Percentiles rank a stretch among this genome's conserved stretches.
Conservation (phyloP, 1,284 basidiomycete species). For the Kalmanozyma brasiliensis region DNA sequence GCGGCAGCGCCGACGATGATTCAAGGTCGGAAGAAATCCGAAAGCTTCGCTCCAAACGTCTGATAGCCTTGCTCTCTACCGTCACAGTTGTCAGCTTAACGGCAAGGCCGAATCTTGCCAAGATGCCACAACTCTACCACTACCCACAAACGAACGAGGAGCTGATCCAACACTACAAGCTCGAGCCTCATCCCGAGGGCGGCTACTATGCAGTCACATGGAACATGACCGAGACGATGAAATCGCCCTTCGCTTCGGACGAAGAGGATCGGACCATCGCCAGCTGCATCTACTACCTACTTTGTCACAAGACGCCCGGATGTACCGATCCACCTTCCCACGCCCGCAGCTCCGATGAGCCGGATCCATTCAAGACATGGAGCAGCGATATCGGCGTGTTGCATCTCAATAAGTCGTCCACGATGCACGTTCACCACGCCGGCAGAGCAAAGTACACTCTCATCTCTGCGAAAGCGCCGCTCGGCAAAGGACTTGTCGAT, state of each 20-base stretch:
- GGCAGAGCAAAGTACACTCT: slow-evolving; percentile 52
- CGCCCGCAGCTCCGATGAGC: slow-evolving; percentile 9
- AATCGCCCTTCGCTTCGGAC: slow-evolving; percentile 42
- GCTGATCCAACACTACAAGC: slow-evolving; percentile 39
- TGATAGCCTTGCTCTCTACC: neutral
- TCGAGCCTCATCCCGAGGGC: slow-evolving; percentile 49
- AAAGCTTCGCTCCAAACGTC: too few relatives aligned
- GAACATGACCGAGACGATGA: slow-evolving; percentile 23
- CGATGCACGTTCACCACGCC: slow-evolving; percentile 53
- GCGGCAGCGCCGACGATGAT: neutral
- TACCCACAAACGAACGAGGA: slow-evolving; percentile 45
- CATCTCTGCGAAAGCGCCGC: slow-evolving; percentile 45
- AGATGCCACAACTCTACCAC: slow-evolving; percentile 23
- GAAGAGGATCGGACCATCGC: slow-evolving; percentile 34
- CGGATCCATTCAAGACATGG: slow-evolving; percentile 39
- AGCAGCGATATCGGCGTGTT: slow-evolving; percentile 45
- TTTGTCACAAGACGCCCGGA: slow-evolving; percentile 36
- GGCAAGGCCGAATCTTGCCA: neutral
- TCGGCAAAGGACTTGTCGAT: slow-evolving; percentile 35
- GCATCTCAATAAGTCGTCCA: slow-evolving; percentile 46
- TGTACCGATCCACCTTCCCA: slow-evolving; percentile 13
- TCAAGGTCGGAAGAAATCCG: neutral
- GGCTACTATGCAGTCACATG: slow-evolving; percentile 48
- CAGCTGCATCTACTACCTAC: slow-evolving; percentile 50
- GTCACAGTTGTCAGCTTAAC: too few relatives aligned